phyloP scores from a whole-genome alignment of 2,329 filamentous ascomycete genomes.

The Aspergillus terreus region DNA sequence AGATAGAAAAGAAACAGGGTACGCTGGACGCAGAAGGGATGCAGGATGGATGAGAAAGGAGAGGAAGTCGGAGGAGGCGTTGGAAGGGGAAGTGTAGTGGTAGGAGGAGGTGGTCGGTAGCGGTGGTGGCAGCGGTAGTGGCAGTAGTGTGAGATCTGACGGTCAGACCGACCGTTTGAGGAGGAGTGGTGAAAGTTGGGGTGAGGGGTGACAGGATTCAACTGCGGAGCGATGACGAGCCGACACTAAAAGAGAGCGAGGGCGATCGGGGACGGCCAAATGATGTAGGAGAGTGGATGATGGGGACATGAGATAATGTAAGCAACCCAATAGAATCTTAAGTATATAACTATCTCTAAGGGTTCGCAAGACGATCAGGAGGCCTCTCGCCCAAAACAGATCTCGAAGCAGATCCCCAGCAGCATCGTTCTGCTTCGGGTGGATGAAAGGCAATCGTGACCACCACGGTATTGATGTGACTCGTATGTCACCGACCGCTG shows the following conservation, averaged over 20 bases:
- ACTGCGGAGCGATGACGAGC: constrained; percentile 24
- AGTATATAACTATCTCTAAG: neutral
- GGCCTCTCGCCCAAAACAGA: neutral
- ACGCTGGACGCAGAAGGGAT: no score
- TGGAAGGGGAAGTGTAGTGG: neutral
- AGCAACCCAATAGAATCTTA: neutral
- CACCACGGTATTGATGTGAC: no score
- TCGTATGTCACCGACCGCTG: no score
- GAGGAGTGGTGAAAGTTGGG: constrained; percentile 6
- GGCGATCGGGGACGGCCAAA: constrained; percentile 19
- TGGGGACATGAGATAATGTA: no score
- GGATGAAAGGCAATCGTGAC: no score
- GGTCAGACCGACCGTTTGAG: neutral
- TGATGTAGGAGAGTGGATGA: constrained; percentile 17
- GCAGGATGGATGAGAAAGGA: constrained; percentile 1
- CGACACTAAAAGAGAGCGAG: constrained; percentile 23
- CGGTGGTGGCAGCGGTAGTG: no score
- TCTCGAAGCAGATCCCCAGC: no score
- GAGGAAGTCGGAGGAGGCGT: constrained; percentile 5
- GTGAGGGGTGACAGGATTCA: constrained; percentile 23
- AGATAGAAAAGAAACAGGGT: constrained; percentile 12
- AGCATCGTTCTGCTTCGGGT: no score
- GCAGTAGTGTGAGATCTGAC: neutral
- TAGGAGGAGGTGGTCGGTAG: no score
- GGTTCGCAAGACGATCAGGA: constrained; percentile 3